Evolutionary conservation across 73 alveolate genomes (phyloP).

Genomic region (Tetrahymena borealis): DNA sequence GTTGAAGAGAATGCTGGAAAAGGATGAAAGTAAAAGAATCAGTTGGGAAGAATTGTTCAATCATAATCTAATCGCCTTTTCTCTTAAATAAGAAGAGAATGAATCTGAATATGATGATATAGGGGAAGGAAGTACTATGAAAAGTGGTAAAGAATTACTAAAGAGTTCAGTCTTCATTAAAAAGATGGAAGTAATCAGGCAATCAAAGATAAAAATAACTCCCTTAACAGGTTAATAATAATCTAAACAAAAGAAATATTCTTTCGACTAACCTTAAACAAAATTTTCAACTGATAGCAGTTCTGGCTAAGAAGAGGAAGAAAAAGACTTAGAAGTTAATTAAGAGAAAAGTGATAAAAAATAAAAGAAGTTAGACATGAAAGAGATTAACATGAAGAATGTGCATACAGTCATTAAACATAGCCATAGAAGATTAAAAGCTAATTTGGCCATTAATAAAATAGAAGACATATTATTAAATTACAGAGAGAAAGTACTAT

Average conservation of each 20-base stretch:
- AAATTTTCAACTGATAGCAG: not conserved
- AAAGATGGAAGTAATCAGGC: slow-evolving; percentile 12
- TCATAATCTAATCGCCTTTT: not conserved
- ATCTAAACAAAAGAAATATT: not conserved
- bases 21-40: slow-evolving; percentile 7
- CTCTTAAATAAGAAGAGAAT: not conserved
- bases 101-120: not conserved
- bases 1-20: slow-evolving; percentile 26
- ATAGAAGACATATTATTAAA: slow-evolving; percentile 26
- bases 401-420: not conserved
- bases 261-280: not conserved
- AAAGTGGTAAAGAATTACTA: not conserved
- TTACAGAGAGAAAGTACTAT: slow-evolving; percentile 11
- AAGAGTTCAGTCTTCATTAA: slow-evolving; percentile 28
- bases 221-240: slow-evolving; percentile 6
- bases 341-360: not conserved
- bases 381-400: not conserved
- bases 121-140: not conserved
- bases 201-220: slow-evolving; percentile 12
- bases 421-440: not conserved
- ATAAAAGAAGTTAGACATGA: not conserved
- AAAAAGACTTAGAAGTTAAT: slow-evolving; percentile 8
- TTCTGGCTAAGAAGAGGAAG: not conserved
- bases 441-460: not conserved
- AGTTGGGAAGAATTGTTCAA: slow-evolving; percentile 32